Conservation (phyloP, 1,284 basidiomycete genomes). For the Trichosporon sp. region DNA sequence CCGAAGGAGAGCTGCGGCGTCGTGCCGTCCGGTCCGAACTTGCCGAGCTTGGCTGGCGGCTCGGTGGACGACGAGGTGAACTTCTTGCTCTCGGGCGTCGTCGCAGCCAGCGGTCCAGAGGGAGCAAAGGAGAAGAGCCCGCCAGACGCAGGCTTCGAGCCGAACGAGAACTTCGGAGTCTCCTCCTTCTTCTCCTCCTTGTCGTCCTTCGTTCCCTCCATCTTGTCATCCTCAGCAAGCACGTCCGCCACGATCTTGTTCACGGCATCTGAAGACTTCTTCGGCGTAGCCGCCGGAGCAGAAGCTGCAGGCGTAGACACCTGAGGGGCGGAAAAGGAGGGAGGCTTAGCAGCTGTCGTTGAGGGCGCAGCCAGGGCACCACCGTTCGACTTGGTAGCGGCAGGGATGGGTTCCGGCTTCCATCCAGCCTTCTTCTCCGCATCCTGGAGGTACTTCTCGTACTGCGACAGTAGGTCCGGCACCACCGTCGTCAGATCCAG, state of each 20-base stretch:
- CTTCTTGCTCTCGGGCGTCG: conserved; percentile 46
- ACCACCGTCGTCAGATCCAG: conserved; percentile 63
- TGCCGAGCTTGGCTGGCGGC: conserved; percentile 46
- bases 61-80: conserved; percentile 40
- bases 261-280: conserved; percentile 43
- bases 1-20: conserved; percentile 47
- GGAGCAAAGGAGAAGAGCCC: conserved; percentile 49
- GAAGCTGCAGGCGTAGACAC: conserved; percentile 31
- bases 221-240: conserved; percentile 39
- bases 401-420: conserved; percentile 33
- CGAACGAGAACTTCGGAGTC: conserved; percentile 33
- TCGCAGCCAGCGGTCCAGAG: conserved; percentile 43
- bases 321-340: neutral
- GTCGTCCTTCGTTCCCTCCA: conserved; percentile 21
- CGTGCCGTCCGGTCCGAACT: conserved; percentile 49
- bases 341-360: conserved; percentile 24
- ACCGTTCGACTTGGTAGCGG: neutral
- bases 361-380: conserved; percentile 4
- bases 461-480: conserved; percentile 63
- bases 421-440: conserved; percentile 61
- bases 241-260: conserved; percentile 45
- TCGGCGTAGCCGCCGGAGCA: conserved; percentile 27
- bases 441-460: conserved; percentile 64
- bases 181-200: conserved; percentile 4
- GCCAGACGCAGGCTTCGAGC: conserved; percentile 20